Base-by-base conservation (phyloP, 2,329 filamentous ascomycete genomes). In the Ophiostoma australiae region DNA sequence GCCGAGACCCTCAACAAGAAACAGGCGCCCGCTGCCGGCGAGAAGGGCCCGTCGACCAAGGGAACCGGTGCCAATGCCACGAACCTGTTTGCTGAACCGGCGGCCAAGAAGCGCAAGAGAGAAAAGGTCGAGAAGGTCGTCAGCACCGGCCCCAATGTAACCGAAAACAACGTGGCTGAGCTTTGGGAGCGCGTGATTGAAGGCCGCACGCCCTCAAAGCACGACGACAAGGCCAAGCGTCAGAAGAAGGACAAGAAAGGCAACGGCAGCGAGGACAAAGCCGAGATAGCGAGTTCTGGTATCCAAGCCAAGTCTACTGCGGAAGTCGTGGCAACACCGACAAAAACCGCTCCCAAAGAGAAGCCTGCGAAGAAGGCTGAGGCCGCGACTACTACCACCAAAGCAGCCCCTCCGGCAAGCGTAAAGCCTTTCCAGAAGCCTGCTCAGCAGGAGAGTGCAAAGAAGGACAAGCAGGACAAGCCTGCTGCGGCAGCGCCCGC, bases 121-220 rank as follows among this genome's bases (percentile, higher is more conserved):
- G 68, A 63, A 37, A 70, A 70, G 65, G 41, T 2, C 20, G 10
- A 44, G 17, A 48, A 39, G 0, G 37, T 48, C 27, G 39, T 10
- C 15, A 27, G 23, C 39, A 65, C 37, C 4, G 70, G 71, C 0
- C 67, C 69, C 41, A 48, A 58, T n/a, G 87, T 94, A 73, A 92
- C 87, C 27, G 80, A 85, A 8, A 85, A 85, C 2, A 95, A 96
- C 79, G 85, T 97, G 35, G 89, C 88, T 70, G 88, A 91, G 74
- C 83, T 97, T 74, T 97, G 91, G 85, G 91, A 91, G 76, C 86
- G 87, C 72, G 87, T 95, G 73, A 91, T 97, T 75, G 92, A 94
- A 76, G 89, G 89, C 7, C 89, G 87, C 76, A 81, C 78, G 74
- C 80, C 69, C 69, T 31, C 37, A 8, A 31, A 66, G 48, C 63